These are phyloP conservation scores for Penicillium glabrum DNA, from an alignment of 2,329 filamentous ascomycete genomes.

Conservation along the genomic window DNA sequence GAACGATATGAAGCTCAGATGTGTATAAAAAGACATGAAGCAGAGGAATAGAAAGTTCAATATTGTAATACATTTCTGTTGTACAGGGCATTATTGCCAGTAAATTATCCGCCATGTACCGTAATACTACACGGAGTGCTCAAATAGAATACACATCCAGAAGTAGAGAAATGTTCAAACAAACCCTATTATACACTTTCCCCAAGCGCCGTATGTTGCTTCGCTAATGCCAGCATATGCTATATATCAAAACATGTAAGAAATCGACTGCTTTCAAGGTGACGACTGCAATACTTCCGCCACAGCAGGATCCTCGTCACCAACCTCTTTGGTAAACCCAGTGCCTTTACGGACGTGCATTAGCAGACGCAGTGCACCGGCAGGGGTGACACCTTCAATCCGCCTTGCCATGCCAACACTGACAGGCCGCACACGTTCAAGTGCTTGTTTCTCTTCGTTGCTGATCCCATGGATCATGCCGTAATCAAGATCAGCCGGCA, in stretches of 20 bases:
- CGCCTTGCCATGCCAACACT: slow-evolving; percentile 84
- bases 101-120: not conserved
- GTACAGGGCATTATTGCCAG: not conserved
- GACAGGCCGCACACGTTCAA: slow-evolving; percentile 73
- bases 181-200: slow-evolving; percentile 6
- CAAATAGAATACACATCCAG: not conserved
- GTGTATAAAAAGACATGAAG: too few relatives aligned
- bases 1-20: too few relatives aligned
- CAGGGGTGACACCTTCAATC: slow-evolving; percentile 69
- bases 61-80: not conserved
- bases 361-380: slow-evolving; percentile 45
- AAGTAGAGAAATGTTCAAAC: not conserved
- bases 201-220: slow-evolving; percentile 13
- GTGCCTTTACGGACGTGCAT: slow-evolving; percentile 39
- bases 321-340: slow-evolving; percentile 15
- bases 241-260: slow-evolving; percentile 4
- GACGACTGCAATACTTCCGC: slow-evolving; percentile 13
- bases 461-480: slow-evolving; percentile 70
- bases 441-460: slow-evolving; percentile 71
- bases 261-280: slow-evolving; percentile 8
- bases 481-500: slow-evolving; percentile 79
- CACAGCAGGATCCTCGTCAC: slow-evolving; percentile 10
- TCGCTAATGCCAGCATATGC: slow-evolving; percentile 19
- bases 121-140: not conserved
- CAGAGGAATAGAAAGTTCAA: not conserved